Conservation (phyloP, 768 basidiomycete species). For the Trametes cinnabarina region DNA sequence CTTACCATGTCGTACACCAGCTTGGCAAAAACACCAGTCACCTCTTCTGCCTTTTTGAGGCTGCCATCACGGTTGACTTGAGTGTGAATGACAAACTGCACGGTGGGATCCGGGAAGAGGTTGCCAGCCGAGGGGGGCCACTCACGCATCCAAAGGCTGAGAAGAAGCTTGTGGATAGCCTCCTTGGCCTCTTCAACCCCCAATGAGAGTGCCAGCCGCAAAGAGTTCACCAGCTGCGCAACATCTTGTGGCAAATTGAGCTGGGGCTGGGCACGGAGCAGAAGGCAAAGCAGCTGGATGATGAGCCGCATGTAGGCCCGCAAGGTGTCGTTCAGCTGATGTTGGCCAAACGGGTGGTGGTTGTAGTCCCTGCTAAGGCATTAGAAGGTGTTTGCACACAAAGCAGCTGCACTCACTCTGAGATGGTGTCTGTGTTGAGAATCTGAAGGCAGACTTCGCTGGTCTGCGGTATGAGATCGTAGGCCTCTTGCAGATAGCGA, state of each 20-base stretch:
- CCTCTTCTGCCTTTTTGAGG: too few species aligned
- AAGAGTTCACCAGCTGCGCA: background rate
- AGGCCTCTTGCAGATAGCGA: background rate
- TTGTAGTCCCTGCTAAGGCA: background rate
- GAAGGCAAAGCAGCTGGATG: background rate
- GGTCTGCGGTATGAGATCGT: background rate
- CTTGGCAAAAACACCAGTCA: too few species aligned
- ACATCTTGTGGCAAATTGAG: background rate
- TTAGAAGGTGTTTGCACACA: background rate
- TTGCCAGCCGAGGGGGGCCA: too few species aligned
- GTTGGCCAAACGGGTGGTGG: constrained; percentile 1
- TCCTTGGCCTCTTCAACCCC: background rate
- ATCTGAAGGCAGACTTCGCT: constrained; percentile 2
- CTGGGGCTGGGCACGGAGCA: background rate
- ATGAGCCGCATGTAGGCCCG: background rate
- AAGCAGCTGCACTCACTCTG: background rate
- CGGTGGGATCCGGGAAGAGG: too few species aligned
- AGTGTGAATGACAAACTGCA: too few species aligned
- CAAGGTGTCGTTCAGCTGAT: background rate
- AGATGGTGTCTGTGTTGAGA: background rate
- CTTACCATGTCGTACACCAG: too few species aligned
- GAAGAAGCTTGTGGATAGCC: constrained; percentile 1
- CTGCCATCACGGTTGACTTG: too few species aligned
- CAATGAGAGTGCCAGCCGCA: background rate
- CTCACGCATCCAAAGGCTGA: too few species aligned